Conservation (phyloP, 1,284 basidiomycete genomes). For the Irpex sp. region DNA sequence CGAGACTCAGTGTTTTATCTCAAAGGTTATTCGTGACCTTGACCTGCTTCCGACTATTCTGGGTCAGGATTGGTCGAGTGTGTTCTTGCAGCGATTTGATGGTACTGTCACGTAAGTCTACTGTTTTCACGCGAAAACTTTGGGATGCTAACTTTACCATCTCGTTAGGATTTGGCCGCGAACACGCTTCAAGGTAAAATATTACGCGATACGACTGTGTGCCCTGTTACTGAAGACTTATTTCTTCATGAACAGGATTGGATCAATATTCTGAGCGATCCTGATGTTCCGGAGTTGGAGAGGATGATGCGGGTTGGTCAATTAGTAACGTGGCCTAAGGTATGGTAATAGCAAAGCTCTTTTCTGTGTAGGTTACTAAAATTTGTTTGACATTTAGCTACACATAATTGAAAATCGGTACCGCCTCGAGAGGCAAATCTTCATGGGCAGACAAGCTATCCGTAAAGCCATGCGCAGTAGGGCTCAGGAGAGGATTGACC, state of each 20-base stretch:
- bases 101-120: slow-evolving; percentile 71
- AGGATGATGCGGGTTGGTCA: slow-evolving; percentile 86
- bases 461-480: slow-evolving; percentile 46
- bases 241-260: slow-evolving; percentile 58
- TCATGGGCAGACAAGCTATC: slow-evolving; percentile 74
- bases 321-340: slow-evolving; percentile 94
- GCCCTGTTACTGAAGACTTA: too few species aligned
- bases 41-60: slow-evolving; percentile 86
- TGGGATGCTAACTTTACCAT: slow-evolving; percentile 6
- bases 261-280: slow-evolving; percentile 82
- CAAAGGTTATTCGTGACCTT: slow-evolving; percentile 84
- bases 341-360: slow-evolving; percentile 31
- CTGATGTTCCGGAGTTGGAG: slow-evolving; percentile 72
- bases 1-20: not conserved
- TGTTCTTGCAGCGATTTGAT: slow-evolving; percentile 89
- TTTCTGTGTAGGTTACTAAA: not conserved
- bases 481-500: slow-evolving; percentile 17
- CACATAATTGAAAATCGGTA: slow-evolving; percentile 90
- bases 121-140: not conserved
- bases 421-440: slow-evolving; percentile 78
- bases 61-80: slow-evolving; percentile 93
- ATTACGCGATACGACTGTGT: too few species aligned
- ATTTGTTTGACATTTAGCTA: slow-evolving; percentile 42
- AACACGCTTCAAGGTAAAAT: slow-evolving; percentile 66
- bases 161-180: slow-evolving; percentile 77